Base-by-base conservation (phyloP, 2,329 filamentous ascomycete species). In the Xenosphaeropsis pyriputrescens region DNA sequence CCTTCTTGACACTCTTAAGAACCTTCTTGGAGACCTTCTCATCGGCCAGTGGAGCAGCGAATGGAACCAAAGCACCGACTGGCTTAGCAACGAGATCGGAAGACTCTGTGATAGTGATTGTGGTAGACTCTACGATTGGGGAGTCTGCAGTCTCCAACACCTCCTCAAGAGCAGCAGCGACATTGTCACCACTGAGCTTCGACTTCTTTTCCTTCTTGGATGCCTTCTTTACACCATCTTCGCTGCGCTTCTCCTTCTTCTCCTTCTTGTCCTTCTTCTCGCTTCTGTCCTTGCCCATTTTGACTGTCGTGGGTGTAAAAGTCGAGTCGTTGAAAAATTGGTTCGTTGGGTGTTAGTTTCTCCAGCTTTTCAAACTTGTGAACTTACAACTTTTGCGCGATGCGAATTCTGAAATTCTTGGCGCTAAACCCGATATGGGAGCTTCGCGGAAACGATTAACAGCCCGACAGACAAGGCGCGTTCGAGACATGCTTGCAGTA, bases 11-110 rank as follows among this genome's bases (percentile, higher is more conserved):
- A 12, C 64, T 64, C 60, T 79, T 79, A 38, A 80, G 61, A 35
- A 84, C 70, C 54, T 75, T 75, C 61, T 76, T 75, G 42, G 69
- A 62, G 42, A 63, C 70, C 70, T 93, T 91, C 45, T 85, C 84
- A 45, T 86, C 78, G 18, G 80, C 80, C 43, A 93, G 64, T 26
- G 85, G 84, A 49, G 81, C 70, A 40, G 88, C 85, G 55, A 94
- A 91, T 19, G 86, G 82, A 39, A 93, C 84, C 35, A 93, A 65
- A 41, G 79, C 75, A 49, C 68, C 65, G 39, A 69, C 61, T 37
- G 62, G 57, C 41, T 68, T 60, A 14, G 54, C 52, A 12, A 57
- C 59, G 37, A 62, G 57, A 36, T 63, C 63, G 47, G 40, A 61
- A 44, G 61, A 60, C 22, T 53, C 47, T 11, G 50, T 48, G 26